Base-by-base conservation (phyloP, 176 grass and related monocot genomes). In the Poa pratensis region DNA sequence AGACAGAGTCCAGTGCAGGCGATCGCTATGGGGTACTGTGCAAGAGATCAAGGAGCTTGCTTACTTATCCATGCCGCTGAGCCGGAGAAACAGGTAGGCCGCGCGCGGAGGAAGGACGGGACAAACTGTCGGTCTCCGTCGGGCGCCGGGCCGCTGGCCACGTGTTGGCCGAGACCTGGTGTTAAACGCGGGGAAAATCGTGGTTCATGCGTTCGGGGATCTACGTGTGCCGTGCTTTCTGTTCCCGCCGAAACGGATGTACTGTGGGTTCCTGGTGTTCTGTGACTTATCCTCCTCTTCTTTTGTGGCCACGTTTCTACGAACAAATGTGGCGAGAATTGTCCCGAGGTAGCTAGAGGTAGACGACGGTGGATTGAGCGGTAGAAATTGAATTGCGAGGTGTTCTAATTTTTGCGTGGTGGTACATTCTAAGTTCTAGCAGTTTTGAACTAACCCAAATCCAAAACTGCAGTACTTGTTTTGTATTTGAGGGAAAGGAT, bases 391-490 rank as follows among this genome's bases (percentile, higher is more conserved):
- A 5, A 50, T 50, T 63, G 58, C 70, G 62, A 76, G 27, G 58
- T 75, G 9, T 90, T 81, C 58, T 87, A 54, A 94, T 74, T 78
- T 88, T 93, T 63, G 24, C 60, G 1, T 27, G 80, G 77, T 97
- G 94, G 62, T 92, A 92, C 42, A 43, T 40, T 35, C 34, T 35
- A 35, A 35, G 34, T 35, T 35, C 34, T 35, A 2, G 34, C 34
- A 35, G 34, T 35, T 35, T 35, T 35, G 34, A 35, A 35, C 34
- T 35, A 35, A 35, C 34, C 34, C 34, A 2, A 35, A 35, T 35
- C 34, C 34, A 35, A 35, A 35, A 35, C 34, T 35, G 34, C 34
- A 35, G 34, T 35, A 35, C 34, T 35, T 35, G 34, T 35, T 35
- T 35, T 35, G 34, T 35, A 35, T 35, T 35, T 4, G 3, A 35